Conservation (phyloP, 2,329 filamentous ascomycete genomes). For the Anthostomella pinea region DNA sequence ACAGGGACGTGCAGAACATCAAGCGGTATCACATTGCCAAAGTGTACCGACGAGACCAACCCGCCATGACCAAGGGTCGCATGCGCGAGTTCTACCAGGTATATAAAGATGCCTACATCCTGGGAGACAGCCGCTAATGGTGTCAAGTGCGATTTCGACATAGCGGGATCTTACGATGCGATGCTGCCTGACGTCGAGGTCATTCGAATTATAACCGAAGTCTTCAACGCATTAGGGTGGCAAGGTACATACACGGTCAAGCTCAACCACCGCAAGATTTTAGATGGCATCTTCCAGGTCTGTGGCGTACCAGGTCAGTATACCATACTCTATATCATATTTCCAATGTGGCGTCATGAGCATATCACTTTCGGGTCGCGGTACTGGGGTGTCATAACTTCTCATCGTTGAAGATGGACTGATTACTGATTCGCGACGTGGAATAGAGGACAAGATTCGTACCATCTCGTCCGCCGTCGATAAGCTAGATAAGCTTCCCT, state of each 20-base stretch:
- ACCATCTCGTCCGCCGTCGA: constrained; percentile 75
- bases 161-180: constrained; percentile 68
- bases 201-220: constrained; percentile 66
- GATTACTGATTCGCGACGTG: no score
- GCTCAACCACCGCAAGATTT: constrained; percentile 75
- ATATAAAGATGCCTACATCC: no score
- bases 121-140: no score
- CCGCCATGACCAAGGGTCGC: constrained; percentile 71
- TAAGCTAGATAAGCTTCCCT: constrained; percentile 74
- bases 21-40: constrained; percentile 79
- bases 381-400: no score
- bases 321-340: no score
- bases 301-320: constrained; percentile 75
- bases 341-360: no score
- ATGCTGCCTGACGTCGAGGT: constrained; percentile 78
- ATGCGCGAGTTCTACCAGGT: constrained; percentile 83
- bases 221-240: constrained; percentile 70
- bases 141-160: constrained; percentile 78
- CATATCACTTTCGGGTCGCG: no score
- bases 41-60: constrained; percentile 76
- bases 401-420: no score
- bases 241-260: constrained; percentile 69
- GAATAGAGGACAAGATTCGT: constrained; percentile 68
- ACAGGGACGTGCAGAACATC: constrained; percentile 63
- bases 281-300: constrained; percentile 76